Evolutionary conservation across 1,284 basidiomycete genomes (phyloP), one percentile per base, ranked within the genome.

Genomic region (Neotropicomus parvogracilis): DNA sequence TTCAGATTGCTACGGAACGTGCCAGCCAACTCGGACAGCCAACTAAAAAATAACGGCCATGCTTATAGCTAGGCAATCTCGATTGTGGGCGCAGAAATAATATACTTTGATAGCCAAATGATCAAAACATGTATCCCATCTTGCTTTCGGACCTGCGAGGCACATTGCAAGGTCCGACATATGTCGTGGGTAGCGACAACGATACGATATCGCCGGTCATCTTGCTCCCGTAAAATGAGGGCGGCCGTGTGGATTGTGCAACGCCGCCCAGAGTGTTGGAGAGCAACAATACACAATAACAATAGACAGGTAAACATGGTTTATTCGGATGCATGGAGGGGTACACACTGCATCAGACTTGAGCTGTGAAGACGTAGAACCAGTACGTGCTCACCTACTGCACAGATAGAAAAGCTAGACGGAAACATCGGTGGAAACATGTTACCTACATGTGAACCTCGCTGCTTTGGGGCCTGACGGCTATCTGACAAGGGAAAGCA

Each of bases 1-100:
- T 99, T 50, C 95, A 99, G 68, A 81, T 91, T 17, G 95, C 95
- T 1, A 92, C 95, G 0, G 86, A 93, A 56, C 87, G 86, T 19
- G 91, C 91, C 1, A 85, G 85, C 48, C 82, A 89, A 56, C 74
- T 94, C 4, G 91, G 90, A 0, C 80, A 85, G 59, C 75, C 75
- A 32, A 46, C 54, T 0, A 78, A 71, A 64, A 74, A 75, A 50
- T 75, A 68, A 40, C 20, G 21, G 17, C 16, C 3, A 16, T 9
- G 9, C 20, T 19, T 20, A 5, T 7, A 47, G 8, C 7, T 9
- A 16, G 24, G n/a, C n/a, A n/a, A n/a, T n/a, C 44, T 37, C 11
- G 2, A 33, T 36, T 43, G 11, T 11, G 26, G 7, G 13, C n/a
- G 11, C 14, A 52, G 44, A 38, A 45, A 41, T 29, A 41, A n/a